Evolutionary conservation across 208 protist species (phyloP).

Genomic region (Acanthamoeba healyi): DNA sequence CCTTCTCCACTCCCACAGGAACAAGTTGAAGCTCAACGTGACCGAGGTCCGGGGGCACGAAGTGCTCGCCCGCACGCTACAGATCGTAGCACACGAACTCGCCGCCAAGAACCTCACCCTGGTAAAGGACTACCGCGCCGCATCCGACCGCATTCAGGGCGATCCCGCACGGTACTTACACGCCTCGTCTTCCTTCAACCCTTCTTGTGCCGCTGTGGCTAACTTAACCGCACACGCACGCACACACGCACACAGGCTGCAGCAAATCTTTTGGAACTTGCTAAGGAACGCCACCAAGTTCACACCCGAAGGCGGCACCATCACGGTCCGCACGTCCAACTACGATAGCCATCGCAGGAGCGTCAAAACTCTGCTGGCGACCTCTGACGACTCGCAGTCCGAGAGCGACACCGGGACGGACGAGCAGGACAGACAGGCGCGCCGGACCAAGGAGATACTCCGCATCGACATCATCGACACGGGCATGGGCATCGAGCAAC

Average conservation of each 20-base stretch:
- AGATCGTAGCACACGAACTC: conserved; percentile 9
- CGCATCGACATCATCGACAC: conserved; percentile 37
- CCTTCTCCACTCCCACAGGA: neutral
- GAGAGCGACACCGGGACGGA: neutral
- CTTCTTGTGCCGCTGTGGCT: too few relatives aligned
- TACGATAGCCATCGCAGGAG: neutral
- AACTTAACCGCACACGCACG: neutral
- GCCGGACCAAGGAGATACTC: neutral
- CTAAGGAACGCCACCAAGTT: conserved; percentile 29
- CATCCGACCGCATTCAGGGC: neutral
- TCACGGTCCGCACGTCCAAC: neutral
- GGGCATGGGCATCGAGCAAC: conserved; percentile 7
- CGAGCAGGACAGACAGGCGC: neutral
- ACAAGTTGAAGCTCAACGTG: conserved; percentile 15
- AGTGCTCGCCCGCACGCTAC: neutral
- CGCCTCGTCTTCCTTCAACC: neutral
- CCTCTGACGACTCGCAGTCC: neutral
- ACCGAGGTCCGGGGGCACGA: neutral
- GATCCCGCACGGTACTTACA: neutral
- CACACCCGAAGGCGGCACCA: neutral
- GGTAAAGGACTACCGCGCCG: neutral
- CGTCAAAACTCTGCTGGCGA: neutral
- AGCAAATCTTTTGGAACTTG: conserved; percentile 41
- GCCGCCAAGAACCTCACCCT: neutral
- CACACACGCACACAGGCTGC: neutral